A percentile compares a stretch with the other conserved stretches of the same genome.
phyloP scores from a whole-genome alignment of 805 yeast genomes.

The Candida endomychidarum region DNA sequence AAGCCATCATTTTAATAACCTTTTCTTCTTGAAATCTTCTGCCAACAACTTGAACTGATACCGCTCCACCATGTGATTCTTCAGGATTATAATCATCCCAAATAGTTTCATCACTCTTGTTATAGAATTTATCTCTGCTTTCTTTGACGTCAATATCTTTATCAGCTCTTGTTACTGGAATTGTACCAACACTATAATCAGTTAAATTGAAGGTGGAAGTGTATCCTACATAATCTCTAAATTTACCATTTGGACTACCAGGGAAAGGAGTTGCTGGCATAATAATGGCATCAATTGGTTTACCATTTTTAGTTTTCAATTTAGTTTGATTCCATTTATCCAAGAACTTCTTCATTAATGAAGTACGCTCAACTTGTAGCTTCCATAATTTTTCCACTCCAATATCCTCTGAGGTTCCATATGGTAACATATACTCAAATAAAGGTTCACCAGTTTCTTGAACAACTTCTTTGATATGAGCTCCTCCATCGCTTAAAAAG shows the following conservation, averaged over 20 bases:
- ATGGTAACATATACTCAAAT: slow-evolving; percentile 55
- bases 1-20: slow-evolving; percentile 47
- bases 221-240: slow-evolving; percentile 56
- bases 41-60: slow-evolving; percentile 52
- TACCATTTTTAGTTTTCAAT: slow-evolving; percentile 49
- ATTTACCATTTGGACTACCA: slow-evolving; percentile 64
- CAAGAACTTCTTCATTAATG: slow-evolving; percentile 54
- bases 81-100: slow-evolving; percentile 49
- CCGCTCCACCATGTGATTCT: slow-evolving; percentile 51
- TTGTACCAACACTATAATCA: slow-evolving; percentile 66
- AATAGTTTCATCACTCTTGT: slow-evolving; percentile 48
- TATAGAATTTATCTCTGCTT: slow-evolving; percentile 38
- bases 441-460: slow-evolving; percentile 71
- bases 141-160: slow-evolving; percentile 36
- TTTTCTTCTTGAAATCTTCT: slow-evolving; percentile 59
- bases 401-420: slow-evolving; percentile 49
- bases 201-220: slow-evolving; percentile 70
- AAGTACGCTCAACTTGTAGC: slow-evolving; percentile 53
- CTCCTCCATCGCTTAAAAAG: slow-evolving; percentile 70
- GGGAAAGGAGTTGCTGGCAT: slow-evolving; percentile 68
- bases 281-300: slow-evolving; percentile 48
- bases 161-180: slow-evolving; percentile 56
- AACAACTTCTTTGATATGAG: slow-evolving; percentile 50
- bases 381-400: slow-evolving; percentile 44
- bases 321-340: slow-evolving; percentile 54